Conservation (phyloP, 78 protist species). For the Guillardia theta region DNA sequence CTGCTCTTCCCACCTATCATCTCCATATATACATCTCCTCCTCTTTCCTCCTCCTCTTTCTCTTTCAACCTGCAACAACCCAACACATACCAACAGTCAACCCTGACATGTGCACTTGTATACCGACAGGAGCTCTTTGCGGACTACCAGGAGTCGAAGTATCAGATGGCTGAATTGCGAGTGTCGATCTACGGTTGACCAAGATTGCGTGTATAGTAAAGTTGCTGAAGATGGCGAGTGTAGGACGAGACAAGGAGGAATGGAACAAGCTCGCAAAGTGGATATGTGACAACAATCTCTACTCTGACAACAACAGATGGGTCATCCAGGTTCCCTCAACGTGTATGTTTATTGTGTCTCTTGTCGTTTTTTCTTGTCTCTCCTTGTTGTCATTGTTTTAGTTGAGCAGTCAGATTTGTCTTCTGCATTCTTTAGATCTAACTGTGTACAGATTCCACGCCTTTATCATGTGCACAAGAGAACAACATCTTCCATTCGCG, state of each 20-base stretch:
- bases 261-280: conserved; percentile 89
- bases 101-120: not conserved
- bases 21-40: too few species aligned
- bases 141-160: conserved; percentile 78
- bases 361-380: too few species aligned
- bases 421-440: too few species aligned
- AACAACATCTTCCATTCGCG: not conserved
- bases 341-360: too few species aligned
- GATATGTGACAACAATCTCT: conserved; percentile 76
- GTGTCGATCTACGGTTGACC: conserved; percentile 90
- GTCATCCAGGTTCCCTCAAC: conserved; percentile 85
- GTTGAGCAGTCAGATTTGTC: too few species aligned
- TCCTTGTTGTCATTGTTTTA: too few species aligned
- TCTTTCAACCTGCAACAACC: too few species aligned
- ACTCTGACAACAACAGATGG: conserved; percentile 84
- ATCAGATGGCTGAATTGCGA: conserved; percentile 89
- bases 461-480: conserved; percentile 65
- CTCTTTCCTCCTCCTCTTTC: too few species aligned
- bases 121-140: conserved; percentile 73
- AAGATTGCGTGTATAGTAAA: not conserved
- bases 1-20: too few species aligned
- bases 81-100: too few species aligned
- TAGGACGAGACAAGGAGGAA: conserved; percentile 59
- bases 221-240: not conserved
- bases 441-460: conserved; percentile 92